phyloP scores from a whole-genome alignment of 805 yeast species.

The Metschnikowia shivogae region DNA sequence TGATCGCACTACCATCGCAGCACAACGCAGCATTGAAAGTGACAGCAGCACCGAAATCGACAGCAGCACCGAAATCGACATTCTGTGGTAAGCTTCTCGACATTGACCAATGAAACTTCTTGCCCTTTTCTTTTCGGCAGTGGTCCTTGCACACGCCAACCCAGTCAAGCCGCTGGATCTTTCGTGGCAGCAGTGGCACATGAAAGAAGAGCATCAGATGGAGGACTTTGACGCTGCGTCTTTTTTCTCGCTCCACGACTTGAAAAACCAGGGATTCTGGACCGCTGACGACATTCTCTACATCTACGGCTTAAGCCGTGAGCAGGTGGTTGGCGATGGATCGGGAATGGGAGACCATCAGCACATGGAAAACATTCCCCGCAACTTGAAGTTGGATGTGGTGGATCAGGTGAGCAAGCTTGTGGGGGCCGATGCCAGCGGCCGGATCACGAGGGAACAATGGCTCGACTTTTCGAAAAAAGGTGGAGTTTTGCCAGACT shows the following conservation, averaged over 20 bases:
- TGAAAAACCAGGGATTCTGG: constrained; percentile 53
- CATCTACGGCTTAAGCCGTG: constrained; percentile 74
- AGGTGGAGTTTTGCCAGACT: constrained; percentile 82
- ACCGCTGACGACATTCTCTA: constrained; percentile 63
- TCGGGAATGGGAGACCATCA: constrained; percentile 84
- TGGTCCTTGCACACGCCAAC: constrained; percentile 9
- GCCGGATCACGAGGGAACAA: constrained; percentile 60
- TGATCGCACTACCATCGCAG: too few species aligned
- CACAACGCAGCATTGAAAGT: too few species aligned
- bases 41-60: neutral
- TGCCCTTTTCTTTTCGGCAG: neutral
- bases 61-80: neutral
- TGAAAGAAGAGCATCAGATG: constrained; percentile 81
- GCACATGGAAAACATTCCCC: constrained; percentile 46
- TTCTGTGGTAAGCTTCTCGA: too few species aligned
- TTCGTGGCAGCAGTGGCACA: constrained; percentile 84
- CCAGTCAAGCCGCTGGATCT: constrained; percentile 31
- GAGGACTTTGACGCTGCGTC: constrained; percentile 69
- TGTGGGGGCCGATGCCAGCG: constrained; percentile 66
- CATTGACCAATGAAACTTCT: constrained; percentile 1
- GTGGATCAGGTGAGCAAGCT: constrained; percentile 50
- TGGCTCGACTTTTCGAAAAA: constrained; percentile 56
- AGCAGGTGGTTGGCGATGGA: constrained; percentile 77
- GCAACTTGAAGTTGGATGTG: constrained; percentile 53
- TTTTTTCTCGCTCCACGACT: constrained; percentile 80